Percentiles rank a stretch among this genome's conserved stretches.
These are phyloP conservation scores for Cercospora nicotianae DNA, from an alignment of 2,329 filamentous ascomycete species.

Conservation along the genomic window DNA sequence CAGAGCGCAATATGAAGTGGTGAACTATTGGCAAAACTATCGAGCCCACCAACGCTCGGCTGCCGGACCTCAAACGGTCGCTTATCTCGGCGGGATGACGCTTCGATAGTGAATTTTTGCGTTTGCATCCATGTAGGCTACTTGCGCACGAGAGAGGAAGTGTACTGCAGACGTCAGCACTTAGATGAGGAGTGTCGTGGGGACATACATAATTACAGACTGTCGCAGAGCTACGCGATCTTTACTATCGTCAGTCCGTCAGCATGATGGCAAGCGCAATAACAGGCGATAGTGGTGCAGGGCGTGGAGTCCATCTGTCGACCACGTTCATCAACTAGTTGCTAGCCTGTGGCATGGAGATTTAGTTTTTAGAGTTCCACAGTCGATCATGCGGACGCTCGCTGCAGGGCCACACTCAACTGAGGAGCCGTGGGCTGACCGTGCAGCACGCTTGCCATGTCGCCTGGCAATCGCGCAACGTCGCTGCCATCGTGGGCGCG, in stretches of 20 bases:
- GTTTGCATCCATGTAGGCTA: not conserved
- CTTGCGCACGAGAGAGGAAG: not conserved
- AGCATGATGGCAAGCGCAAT: not conserved
- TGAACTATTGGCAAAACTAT: not conserved
- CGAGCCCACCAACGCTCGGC: not conserved
- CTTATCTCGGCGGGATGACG: conserved; percentile 4
- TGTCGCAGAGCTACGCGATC: not conserved
- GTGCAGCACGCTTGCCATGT: not conserved
- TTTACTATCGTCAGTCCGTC: too few relatives aligned
- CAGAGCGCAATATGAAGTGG: not conserved
- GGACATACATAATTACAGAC: not conserved
- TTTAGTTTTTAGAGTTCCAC: not conserved
- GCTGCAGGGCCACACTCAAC: not conserved
- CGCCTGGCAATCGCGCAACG: not conserved
- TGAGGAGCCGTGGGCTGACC: not conserved
- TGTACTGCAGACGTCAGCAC: not conserved
- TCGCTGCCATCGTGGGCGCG: not conserved
- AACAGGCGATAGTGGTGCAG: not conserved
- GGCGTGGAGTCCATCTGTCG: not conserved
- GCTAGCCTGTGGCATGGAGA: not conserved
- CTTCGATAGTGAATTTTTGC: not conserved
- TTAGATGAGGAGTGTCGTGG: not conserved
- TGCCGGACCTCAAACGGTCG: not conserved
- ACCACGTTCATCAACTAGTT: not conserved
- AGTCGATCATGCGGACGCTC: conserved; percentile 2